phyloP scores from a whole-genome alignment of 768 basidiomycete genomes.

The Pluteus cervinus region DNA sequence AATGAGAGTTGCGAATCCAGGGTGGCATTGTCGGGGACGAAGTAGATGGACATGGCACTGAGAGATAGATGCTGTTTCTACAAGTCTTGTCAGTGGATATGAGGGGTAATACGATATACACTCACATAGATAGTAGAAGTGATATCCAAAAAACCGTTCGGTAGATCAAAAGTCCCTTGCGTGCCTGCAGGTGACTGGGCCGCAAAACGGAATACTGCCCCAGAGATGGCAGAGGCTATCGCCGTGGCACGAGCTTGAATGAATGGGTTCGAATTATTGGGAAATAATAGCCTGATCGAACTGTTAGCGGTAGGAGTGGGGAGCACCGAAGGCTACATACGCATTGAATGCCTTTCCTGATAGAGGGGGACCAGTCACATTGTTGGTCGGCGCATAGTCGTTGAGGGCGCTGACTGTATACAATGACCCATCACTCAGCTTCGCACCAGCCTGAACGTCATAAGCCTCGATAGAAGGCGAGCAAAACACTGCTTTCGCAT shows the following conservation, averaged over 20 bases:
- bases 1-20: conserved; percentile 34
- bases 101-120: conserved; percentile 4
- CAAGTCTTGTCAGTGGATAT: neutral
- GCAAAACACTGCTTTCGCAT: conserved; percentile 54
- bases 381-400: conserved; percentile 34
- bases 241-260: conserved; percentile 45
- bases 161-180: conserved; percentile 38
- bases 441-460: conserved; percentile 35
- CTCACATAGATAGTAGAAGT: conserved; percentile 49
- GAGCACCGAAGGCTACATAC: conserved; percentile 24
- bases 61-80: conserved; percentile 54
- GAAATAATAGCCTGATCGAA: conserved; percentile 35
- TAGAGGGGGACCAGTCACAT: conserved; percentile 41
- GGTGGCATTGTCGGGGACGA: conserved; percentile 32
- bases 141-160: conserved; percentile 46
- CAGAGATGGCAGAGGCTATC: conserved; percentile 47
- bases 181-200: conserved; percentile 32
- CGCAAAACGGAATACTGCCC: conserved; percentile 54
- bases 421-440: conserved; percentile 37
- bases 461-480: conserved; percentile 40
- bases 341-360: conserved; percentile 53
- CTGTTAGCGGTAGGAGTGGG: neutral
- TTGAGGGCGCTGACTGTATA: conserved; percentile 25
- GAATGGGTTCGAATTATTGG: conserved; percentile 33
- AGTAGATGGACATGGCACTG: conserved; percentile 55